A percentile compares a stretch with the other conserved stretches of the same genome.
Evolutionary conservation across 2,329 filamentous ascomycete genomes (phyloP).

Genomic region (Sarocladiaceae sp.): DNA sequence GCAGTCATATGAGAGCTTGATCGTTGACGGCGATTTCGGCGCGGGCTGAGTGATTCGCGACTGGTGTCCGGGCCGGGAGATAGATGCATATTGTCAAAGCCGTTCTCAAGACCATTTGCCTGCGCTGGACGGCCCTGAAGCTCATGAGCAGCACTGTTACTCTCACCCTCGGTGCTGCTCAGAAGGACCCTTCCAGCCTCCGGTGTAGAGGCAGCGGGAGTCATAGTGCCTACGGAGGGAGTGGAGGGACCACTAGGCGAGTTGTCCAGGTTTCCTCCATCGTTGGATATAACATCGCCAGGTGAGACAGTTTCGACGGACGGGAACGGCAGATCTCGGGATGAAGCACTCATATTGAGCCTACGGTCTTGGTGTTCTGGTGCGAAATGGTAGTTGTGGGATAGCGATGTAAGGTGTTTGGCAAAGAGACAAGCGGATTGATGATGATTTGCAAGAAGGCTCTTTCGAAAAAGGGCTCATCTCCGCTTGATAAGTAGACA

Average conservation of each 20-base stretch:
- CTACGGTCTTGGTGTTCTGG: background rate
- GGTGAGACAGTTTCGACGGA: background rate
- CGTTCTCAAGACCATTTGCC: background rate
- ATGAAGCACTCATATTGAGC: background rate
- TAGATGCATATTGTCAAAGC: background rate
- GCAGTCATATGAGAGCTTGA: background rate
- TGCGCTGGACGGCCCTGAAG: background rate
- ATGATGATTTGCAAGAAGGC: background rate
- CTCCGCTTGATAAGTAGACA: background rate
- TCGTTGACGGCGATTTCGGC: background rate
- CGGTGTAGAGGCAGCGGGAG: background rate
- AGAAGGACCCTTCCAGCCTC: background rate
- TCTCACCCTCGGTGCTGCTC: background rate
- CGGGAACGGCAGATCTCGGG: background rate
- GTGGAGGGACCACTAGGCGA: background rate
- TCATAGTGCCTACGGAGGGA: background rate
- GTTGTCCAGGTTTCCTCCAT: background rate
- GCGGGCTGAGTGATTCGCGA: slow-evolving; percentile 1
- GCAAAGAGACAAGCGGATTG: background rate
- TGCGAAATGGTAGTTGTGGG: background rate
- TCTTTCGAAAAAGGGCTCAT: background rate
- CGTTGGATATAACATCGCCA: background rate
- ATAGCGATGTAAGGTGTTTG: background rate
- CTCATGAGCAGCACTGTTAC: background rate
- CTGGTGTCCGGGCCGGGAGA: background rate